Evolutionary conservation across 345 rosid genomes (phyloP).

Genomic region (Arabis hirsuta): DNA sequence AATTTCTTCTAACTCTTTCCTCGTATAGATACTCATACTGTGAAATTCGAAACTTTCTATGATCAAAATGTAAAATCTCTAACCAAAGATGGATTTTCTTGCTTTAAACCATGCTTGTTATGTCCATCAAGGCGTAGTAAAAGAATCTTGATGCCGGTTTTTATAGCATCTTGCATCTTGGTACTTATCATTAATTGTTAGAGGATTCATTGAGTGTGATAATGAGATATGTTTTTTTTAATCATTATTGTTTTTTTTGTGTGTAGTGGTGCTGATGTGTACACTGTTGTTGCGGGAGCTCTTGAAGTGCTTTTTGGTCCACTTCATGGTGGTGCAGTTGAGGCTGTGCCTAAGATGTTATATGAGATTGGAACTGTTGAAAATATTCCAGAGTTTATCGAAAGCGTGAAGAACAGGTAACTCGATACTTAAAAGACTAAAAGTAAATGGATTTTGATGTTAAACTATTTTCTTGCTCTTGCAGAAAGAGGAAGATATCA

Average conservation of each 20-base stretch:
- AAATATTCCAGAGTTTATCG: slow-evolving; percentile 82
- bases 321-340: slow-evolving; percentile 97
- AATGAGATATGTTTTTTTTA: slow-evolving; percentile 9
- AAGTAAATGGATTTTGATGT: not conserved
- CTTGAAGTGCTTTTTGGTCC: slow-evolving; percentile 94
- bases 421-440: not conserved
- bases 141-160: not conserved
- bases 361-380: slow-evolving; percentile 81
- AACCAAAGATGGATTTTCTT: not conserved
- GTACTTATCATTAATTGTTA: slow-evolving; percentile 45
- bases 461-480: not conserved
- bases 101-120: not conserved
- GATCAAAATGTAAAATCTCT: too few species aligned
- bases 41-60: not conserved
- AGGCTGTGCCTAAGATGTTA: slow-evolving; percentile 94
- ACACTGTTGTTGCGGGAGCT: slow-evolving; percentile 91
- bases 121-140: not conserved
- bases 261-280: slow-evolving; percentile 90
- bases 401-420: slow-evolving; percentile 85
- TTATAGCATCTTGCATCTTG: slow-evolving; percentile 69
- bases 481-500: slow-evolving; percentile 85
- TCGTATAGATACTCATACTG: not conserved
- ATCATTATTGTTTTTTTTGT: slow-evolving; percentile 8
- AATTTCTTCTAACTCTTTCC: slow-evolving; percentile 21
- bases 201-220: not conserved